Conservation (phyloP, 371 early-diverging fungal genomes). For the Mucor circinelloides region DNA sequence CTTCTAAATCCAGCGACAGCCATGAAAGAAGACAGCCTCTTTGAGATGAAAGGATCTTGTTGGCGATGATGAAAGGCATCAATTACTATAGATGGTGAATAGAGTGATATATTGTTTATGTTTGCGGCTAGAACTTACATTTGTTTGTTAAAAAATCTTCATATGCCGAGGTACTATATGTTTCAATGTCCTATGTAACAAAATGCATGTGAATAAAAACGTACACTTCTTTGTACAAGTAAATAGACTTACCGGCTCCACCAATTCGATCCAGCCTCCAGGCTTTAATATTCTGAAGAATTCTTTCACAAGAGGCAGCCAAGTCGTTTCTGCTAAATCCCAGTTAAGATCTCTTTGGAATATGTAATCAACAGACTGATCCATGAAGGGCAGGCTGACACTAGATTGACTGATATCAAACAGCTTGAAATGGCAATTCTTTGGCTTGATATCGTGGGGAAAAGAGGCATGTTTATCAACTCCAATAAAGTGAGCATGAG, state of each 20-base stretch:
- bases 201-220: background rate
- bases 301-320: constrained; percentile 35
- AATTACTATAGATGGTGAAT: background rate
- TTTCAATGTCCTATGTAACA: constrained; percentile 33
- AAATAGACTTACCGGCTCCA: constrained; percentile 29
- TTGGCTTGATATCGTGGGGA: constrained; percentile 44
- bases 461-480: constrained; percentile 28
- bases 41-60: constrained; percentile 16
- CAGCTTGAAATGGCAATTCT: constrained; percentile 39
- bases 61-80: background rate
- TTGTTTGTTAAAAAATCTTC: constrained; percentile 39
- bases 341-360: constrained; percentile 46
- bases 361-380: constrained; percentile 40
- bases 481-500: constrained; percentile 42
- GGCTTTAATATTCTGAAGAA: constrained; percentile 43
- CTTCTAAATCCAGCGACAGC: constrained; percentile 43
- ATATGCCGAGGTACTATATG: constrained; percentile 26
- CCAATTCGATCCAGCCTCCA: constrained; percentile 51
- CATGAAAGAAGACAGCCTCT: constrained; percentile 30
- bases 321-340: constrained; percentile 24
- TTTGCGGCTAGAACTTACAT: constrained; percentile 19
- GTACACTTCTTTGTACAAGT: background rate
- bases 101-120: background rate
- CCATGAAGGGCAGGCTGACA: constrained; percentile 39
- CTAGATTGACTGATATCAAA: background rate